phyloP scores from a whole-genome alignment of 352 stramenopile genomes.

The Phytophthora uliginosa region DNA sequence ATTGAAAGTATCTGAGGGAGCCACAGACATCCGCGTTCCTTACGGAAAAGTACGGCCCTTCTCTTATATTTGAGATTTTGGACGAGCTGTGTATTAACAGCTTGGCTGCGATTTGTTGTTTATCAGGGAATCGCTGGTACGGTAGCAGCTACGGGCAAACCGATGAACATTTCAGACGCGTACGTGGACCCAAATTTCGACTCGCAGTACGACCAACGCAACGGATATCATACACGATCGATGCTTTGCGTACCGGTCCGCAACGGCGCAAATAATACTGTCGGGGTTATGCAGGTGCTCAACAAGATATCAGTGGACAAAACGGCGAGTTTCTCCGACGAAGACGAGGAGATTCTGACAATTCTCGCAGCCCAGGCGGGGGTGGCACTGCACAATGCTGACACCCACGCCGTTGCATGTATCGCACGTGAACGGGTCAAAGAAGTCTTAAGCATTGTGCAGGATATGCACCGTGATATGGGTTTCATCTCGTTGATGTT shows the following conservation, averaged over 20 bases:
- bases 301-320: constrained; percentile 83
- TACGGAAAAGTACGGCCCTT: constrained; percentile 70
- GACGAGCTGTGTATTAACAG: neutral
- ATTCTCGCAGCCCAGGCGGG: constrained; percentile 90
- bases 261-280: constrained; percentile 80
- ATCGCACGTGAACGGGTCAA: constrained; percentile 72
- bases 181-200: constrained; percentile 96
- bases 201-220: constrained; percentile 91
- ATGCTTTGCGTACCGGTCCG: constrained; percentile 94
- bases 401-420: constrained; percentile 70
- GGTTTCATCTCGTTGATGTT: constrained; percentile 94
- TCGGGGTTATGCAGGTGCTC: constrained; percentile 92
- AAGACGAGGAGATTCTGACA: constrained; percentile 90
- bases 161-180: constrained; percentile 93
- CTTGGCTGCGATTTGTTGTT: neutral
- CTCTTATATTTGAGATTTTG: neutral
- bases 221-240: constrained; percentile 92
- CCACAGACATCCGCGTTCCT: constrained; percentile 87
- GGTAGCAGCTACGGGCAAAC: constrained; percentile 81
- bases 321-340: constrained; percentile 75
- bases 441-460: constrained; percentile 91
- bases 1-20: constrained; percentile 88
- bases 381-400: constrained; percentile 89
- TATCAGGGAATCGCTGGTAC: constrained; percentile 89
- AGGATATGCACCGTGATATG: constrained; percentile 91